Conservation (phyloP, 176 grass and related monocot genomes). For the Aegilops speltoides region DNA sequence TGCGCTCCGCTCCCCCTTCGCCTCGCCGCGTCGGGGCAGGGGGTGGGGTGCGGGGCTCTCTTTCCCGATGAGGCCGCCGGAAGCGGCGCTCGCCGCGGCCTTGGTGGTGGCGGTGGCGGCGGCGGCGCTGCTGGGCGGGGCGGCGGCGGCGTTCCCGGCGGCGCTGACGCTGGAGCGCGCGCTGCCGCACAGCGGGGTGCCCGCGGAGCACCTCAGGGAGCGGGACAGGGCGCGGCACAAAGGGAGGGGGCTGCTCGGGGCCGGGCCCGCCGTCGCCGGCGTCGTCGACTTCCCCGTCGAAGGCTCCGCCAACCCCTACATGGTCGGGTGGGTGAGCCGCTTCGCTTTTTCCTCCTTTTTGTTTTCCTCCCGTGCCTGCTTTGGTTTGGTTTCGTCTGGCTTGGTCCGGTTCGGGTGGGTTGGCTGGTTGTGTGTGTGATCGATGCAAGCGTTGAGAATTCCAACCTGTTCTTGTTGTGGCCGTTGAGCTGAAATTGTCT, state of each 20-base stretch:
- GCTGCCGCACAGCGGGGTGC: conserved; percentile 56
- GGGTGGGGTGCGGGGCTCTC: neutral
- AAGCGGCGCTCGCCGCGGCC: conserved; percentile 13
- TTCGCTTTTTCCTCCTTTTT: conserved; percentile 10
- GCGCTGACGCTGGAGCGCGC: conserved; percentile 70
- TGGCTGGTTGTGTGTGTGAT: neutral
- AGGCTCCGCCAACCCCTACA: conserved; percentile 84
- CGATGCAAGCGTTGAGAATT: conserved; percentile 8
- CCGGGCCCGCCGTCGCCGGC: conserved; percentile 32
- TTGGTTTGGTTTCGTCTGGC: neutral
- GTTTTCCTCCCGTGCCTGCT: neutral
- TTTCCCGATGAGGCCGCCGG: conserved; percentile 52
- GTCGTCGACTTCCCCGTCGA: conserved; percentile 92
- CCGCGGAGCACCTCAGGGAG: conserved; percentile 59
- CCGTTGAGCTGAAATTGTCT: neutral
- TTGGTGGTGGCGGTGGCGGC: neutral
- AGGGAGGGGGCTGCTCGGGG: conserved; percentile 54
- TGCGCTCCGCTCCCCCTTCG: neutral
- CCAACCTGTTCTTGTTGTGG: neutral
- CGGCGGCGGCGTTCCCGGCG: conserved; percentile 20
- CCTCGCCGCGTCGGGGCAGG: conserved; percentile 29
- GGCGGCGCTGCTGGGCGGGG: neutral
- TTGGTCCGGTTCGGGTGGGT: neutral
- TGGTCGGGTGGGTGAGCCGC: conserved; percentile 76
- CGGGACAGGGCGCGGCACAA: conserved; percentile 64